Percentiles rank a stretch among this genome's conserved stretches.
Conservation (phyloP, 73 alveolate species). For the Blepharisma stoltei region DNA sequence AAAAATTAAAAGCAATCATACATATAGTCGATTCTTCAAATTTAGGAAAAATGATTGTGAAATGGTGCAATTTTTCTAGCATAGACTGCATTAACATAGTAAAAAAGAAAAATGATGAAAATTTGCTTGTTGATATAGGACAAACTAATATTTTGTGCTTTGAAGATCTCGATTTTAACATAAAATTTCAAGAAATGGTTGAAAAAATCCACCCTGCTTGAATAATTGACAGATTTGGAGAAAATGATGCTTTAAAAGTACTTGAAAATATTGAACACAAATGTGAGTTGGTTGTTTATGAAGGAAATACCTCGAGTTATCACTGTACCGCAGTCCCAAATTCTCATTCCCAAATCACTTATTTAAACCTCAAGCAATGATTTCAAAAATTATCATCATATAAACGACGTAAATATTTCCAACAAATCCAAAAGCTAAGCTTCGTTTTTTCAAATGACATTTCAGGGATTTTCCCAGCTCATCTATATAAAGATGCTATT, state of each 20-base stretch:
- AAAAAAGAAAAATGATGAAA: neutral
- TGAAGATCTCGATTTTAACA: neutral
- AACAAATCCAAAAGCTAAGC: conserved; percentile 15
- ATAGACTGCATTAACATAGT: neutral
- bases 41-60: neutral
- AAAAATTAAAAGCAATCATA: neutral
- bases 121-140: neutral
- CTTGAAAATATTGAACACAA: neutral
- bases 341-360: neutral
- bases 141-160: neutral
- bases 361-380: neutral
- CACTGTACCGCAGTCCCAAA: neutral
- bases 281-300: neutral
- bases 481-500: conserved; percentile 6
- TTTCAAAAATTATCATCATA: neutral
- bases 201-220: neutral
- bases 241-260: neutral
- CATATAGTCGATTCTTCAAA: neutral
- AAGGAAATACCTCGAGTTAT: neutral
- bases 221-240: neutral
- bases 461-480: neutral
- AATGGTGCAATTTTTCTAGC: conserved; percentile 1
- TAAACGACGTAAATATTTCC: neutral
- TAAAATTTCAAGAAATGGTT: neutral
- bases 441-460: neutral